Conservation (phyloP, 768 basidiomycete genomes). For the Glaciozyma antarctica region DNA sequence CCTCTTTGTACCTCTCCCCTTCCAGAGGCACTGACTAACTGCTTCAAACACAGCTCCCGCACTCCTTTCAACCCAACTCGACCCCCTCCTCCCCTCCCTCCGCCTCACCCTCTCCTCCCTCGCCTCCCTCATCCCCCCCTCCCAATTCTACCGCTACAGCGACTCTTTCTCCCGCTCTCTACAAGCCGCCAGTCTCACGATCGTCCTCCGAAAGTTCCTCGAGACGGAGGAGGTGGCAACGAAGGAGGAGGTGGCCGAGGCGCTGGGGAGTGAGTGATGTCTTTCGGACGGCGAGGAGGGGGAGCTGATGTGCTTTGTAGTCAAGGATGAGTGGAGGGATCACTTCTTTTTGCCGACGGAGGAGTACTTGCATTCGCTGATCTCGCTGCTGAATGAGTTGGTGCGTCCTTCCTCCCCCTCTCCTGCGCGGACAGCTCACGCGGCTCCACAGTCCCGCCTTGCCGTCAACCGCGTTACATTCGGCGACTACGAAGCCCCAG, state of each 20-base stretch:
- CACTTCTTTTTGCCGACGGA: slow-evolving; percentile 41
- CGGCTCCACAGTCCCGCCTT: slow-evolving; percentile 30
- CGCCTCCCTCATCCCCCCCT: slow-evolving; percentile 36
- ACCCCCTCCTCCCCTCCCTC: slow-evolving; percentile 18
- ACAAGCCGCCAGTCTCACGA: slow-evolving; percentile 36
- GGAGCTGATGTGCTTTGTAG: slow-evolving; percentile 22
- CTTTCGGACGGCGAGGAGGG: neutral
- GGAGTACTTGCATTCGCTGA: slow-evolving; percentile 44
- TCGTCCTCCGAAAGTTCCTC: slow-evolving; percentile 39
- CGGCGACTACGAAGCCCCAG: slow-evolving; percentile 40
- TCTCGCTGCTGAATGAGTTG: slow-evolving; percentile 42
- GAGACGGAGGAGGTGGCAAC: slow-evolving; percentile 38
- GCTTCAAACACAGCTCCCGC: neutral
- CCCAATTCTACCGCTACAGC: slow-evolving; percentile 39
- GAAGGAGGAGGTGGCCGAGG: slow-evolving; percentile 34
- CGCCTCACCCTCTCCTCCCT: slow-evolving; percentile 25
- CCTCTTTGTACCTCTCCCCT: neutral
- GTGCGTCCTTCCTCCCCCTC: slow-evolving; percentile 27
- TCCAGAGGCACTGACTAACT: neutral
- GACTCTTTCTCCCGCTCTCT: slow-evolving; percentile 20
- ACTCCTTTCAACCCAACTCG: slow-evolving; percentile 11
- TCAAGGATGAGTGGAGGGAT: slow-evolving; percentile 36
- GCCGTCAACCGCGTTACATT: slow-evolving; percentile 39
- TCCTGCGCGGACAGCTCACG: neutral
- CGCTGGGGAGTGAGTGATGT: slow-evolving; percentile 39